Percentiles rank a stretch among this genome's conserved stretches.
These are phyloP conservation scores for Silene uniflora DNA, from an alignment of 148 eudicot species.

Conservation along the genomic window DNA sequence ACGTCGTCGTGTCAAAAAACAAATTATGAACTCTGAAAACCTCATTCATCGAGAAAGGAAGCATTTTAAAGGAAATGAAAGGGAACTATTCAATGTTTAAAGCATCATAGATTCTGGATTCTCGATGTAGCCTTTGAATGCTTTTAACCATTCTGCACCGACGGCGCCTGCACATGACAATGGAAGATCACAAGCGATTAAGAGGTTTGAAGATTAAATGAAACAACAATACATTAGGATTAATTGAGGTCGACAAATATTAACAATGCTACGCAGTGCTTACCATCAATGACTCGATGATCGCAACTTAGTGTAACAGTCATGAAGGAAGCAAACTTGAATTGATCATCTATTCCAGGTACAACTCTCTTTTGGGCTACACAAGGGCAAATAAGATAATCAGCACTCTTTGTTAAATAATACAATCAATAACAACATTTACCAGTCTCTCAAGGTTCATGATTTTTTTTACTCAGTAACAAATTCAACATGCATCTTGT, in stretches of 20 bases:
- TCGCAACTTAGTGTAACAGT: constrained; percentile 90
- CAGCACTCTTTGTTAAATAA: not conserved
- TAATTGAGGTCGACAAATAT: not conserved
- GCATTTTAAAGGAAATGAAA: constrained; percentile 1
- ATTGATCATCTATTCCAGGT: constrained; percentile 64
- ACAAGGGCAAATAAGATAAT: constrained; percentile 16
- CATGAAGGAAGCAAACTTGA: constrained; percentile 73
- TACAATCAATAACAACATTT: no score
- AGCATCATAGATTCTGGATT: constrained; percentile 96
- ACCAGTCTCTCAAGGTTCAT: no score
- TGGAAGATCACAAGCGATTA: not conserved
- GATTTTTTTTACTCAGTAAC: not conserved
- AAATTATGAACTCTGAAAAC: constrained; percentile 17
- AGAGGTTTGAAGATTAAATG: not conserved
- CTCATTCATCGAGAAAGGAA: not conserved
- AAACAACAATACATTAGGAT: not conserved
- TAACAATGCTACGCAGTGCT: constrained; percentile 11
- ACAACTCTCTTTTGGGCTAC: constrained; percentile 91
- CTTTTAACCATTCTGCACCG: constrained; percentile 98
- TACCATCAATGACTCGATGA: constrained; percentile 97
- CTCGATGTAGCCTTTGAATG: constrained; percentile 92
- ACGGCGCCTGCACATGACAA: constrained; percentile 60
- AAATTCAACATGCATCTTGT: not conserved
- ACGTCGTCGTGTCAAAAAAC: constrained; percentile 10
- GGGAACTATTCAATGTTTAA: constrained; percentile 20